A percentile compares a stretch with the other conserved stretches of the same genome.
Conservation (phyloP, 2,329 filamentous ascomycete genomes). For the Penicillium corylophilum region DNA sequence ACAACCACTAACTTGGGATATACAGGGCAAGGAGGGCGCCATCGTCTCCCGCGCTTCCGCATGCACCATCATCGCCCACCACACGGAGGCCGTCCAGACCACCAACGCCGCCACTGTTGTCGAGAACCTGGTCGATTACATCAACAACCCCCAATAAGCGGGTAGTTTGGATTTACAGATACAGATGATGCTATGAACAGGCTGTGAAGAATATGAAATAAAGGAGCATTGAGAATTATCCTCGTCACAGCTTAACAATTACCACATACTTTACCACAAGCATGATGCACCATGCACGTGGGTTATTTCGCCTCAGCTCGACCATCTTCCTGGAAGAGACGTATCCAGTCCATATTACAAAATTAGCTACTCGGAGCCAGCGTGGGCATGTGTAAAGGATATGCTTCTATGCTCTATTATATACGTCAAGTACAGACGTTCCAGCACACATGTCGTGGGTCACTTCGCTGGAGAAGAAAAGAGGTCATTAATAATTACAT, state of each 20-base stretch:
- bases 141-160: conserved; percentile 69
- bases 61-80: conserved; percentile 85
- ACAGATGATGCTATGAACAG: conserved; percentile 19
- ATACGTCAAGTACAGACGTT: conserved; percentile 10
- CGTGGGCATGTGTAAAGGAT: not conserved
- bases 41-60: conserved; percentile 82
- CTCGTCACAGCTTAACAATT: not conserved
- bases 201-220: conserved; percentile 26
- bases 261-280: not conserved
- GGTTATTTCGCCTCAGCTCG: not conserved
- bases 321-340: not conserved
- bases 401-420: conserved; percentile 17
- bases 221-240: conserved; percentile 15
- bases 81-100: conserved; percentile 70
- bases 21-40: conserved; percentile 74
- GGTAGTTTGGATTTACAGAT: not conserved
- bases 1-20: not conserved
- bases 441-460: not conserved
- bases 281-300: not conserved
- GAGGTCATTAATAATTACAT: conserved; percentile 27
- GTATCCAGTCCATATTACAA: not conserved
- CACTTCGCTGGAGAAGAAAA: conserved; percentile 3
- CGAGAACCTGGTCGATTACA: conserved; percentile 83
- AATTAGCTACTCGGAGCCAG: not conserved
- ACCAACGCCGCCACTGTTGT: conserved; percentile 76